Evolutionary conservation across 345 rosid species (phyloP), one percentile per base, ranked within the genome.

Genomic region (Rhodomyrtus tomentosa): DNA sequence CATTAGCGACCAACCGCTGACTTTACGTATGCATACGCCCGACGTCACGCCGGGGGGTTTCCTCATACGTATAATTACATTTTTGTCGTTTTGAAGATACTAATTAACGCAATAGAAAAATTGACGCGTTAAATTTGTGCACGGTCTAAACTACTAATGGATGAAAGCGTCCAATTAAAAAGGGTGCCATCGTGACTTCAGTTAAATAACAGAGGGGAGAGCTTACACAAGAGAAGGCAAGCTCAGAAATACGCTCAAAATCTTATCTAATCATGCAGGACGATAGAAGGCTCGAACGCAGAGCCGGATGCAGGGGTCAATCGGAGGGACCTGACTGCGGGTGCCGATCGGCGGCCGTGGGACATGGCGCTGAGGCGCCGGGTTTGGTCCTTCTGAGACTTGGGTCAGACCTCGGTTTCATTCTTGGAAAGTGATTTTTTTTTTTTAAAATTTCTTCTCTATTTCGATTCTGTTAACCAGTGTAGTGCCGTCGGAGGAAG

Each of bases 321-420:
- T 32, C 5, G 0, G 0, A 15, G n/a, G n/a, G 22, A 29, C 0
- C 6, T 0, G 2, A 2, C 9, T 0, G 11, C 0, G 5, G 1
- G 22, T 32, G 10, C 7, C 40, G 11, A 20, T 4, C 1, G 3
- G 12, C 7, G n/a, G 6, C 4, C 13, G 2, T 2, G 9, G 24
- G 45, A 29, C 40, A 29, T 15, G 40, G 22, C 42, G 32, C 36
- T 12, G 3, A 21, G 42, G 4, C 5, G 20, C 24, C 22, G 4
- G 22, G 11, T 59, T 29, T 3, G 73, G 4, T 2, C 73, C 73
- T 13, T n/a, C 18, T 6, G 9, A 16, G 29, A 7, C 4, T 25
- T 1, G 18, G 36, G 4, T 12, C 21, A 10, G 40, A 59, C 1
- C 21, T 15, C 5, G 38, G 13, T 13, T 58, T 6, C 18, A 14